phyloP scores from a whole-genome alignment of 495 filamentous ascomycete genomes.

The Neurospora sp. region DNA sequence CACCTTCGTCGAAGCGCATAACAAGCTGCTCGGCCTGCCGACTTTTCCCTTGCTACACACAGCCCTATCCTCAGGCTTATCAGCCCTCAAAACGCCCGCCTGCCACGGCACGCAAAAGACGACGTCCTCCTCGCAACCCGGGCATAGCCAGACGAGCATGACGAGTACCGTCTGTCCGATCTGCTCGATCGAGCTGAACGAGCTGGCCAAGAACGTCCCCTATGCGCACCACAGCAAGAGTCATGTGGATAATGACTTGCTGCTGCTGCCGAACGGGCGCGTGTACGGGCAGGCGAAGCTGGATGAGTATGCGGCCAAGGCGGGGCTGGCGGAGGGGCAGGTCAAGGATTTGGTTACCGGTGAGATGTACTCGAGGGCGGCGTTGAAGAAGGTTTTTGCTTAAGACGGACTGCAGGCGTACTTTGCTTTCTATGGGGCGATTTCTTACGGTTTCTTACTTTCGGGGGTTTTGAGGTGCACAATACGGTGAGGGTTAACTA shows the following conservation, averaged over 20 bases:
- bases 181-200: constrained; percentile 89
- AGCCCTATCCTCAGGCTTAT: constrained; percentile 82
- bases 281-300: constrained; percentile 74
- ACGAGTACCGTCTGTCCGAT: constrained; percentile 69
- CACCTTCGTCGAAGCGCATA: constrained; percentile 79
- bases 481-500: background rate
- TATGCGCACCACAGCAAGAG: constrained; percentile 94
- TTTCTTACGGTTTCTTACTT: no score
- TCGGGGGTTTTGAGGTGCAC: background rate
- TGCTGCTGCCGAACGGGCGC: constrained; percentile 78
- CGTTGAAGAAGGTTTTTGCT: constrained; percentile 79
- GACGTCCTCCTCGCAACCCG: constrained; percentile 12
- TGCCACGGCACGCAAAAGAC: constrained; percentile 50
- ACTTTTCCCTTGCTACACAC: constrained; percentile 79
- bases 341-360: constrained; percentile 79
- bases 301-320: constrained; percentile 64
- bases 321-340: constrained; percentile 49
- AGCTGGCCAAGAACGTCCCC: constrained; percentile 75
- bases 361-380: constrained; percentile 47
- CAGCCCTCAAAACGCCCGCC: constrained; percentile 88
- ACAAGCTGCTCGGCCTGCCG: constrained; percentile 77
- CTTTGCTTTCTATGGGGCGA: no score
- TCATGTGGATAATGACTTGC: constrained; percentile 70
- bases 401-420: background rate
- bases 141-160: constrained; percentile 24